phyloP scores from a whole-genome alignment of 306 rosid genomes.

The Vigna angularis region DNA sequence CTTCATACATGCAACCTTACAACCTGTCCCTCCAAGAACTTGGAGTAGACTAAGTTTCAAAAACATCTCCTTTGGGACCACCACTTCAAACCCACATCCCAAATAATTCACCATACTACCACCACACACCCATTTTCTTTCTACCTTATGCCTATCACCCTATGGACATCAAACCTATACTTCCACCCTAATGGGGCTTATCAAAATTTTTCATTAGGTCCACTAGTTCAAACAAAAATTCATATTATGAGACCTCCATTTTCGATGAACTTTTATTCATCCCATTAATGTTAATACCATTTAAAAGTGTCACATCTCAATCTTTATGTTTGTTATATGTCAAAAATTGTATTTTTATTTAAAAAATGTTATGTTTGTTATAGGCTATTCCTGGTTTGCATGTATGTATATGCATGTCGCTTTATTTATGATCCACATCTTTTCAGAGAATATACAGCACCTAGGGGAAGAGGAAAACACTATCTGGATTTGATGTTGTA shows the following conservation, averaged over 20 bases:
- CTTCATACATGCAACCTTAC: slow-evolving; percentile 1
- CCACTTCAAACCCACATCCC: slow-evolving; percentile 8
- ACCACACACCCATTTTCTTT: slow-evolving; percentile 6
- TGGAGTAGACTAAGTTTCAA: slow-evolving; percentile 38
- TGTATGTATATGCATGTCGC: slow-evolving; percentile 46
- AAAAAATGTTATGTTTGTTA: too few relatives aligned
- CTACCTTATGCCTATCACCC: neutral
- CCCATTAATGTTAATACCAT: too few relatives aligned
- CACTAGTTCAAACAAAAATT: too few relatives aligned
- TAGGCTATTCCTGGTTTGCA: slow-evolving; percentile 35
- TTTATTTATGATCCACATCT: slow-evolving; percentile 38
- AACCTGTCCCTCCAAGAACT: slow-evolving; percentile 35
- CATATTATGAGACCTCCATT: too few relatives aligned
- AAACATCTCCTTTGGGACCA: slow-evolving; percentile 41
- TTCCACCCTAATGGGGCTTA: slow-evolving; percentile 17
- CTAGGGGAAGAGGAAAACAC: slow-evolving; percentile 49
- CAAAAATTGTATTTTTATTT: too few relatives aligned
- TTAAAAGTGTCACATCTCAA: too few relatives aligned
- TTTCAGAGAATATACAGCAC: slow-evolving; percentile 55
- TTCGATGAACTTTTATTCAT: too few relatives aligned
- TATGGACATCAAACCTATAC: slow-evolving; percentile 28
- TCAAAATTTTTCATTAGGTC: neutral
- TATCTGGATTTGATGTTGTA: slow-evolving; percentile 52
- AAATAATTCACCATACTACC: slow-evolving; percentile 34
- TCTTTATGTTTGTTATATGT: too few relatives aligned